Evolutionary conservation across 2,329 filamentous ascomycete genomes (phyloP), one percentile per base, ranked within the genome.

Genomic region (Myriosclerotinia curreyana): DNA sequence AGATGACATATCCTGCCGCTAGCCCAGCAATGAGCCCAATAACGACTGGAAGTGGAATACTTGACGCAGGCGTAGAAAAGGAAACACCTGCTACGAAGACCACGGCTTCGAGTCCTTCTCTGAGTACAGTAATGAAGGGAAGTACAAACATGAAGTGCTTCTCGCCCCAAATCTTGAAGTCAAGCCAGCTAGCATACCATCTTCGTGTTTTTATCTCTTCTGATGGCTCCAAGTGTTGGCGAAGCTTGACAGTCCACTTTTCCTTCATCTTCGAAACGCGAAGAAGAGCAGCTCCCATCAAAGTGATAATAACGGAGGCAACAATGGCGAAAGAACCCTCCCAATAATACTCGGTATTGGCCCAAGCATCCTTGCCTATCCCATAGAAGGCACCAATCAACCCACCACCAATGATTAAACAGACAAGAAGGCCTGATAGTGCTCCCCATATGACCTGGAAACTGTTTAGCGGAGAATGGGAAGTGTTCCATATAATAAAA

Each of bases 91-190:
- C 91, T 61, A 96, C 86, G 75, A 96, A 96, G 31, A 96, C 84
- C 44, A 96, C 88, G 0, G 89, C 91, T 75, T 96, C 92, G 38
- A 96, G 83, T 3, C 92, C 92, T 75, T 96, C 92, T 44, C 92
- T 82, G 17, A 96, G 78, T n/a, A 95, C 89, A 0, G 92, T 96
- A 74, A 96, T 82, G 76, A 96, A 96, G 0, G 92, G 92, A 62
- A 96, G 79, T 53, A 91, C 76, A 75, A 96, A 95, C 89, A 96
- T 91, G 72, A 87, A 86, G 73, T 96, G 95, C 75, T 90, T 92
- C 75, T 93, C 88, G 25, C 81, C 77, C 78, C 84, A 90, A 63
- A 79, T 77, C 76, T 89, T 89, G 67, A 92, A 76, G 5, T 77
- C 77, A 5, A 74, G 77, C 20, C 75, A 75, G 3, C 75, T 71